Percentiles rank a stretch among this genome's conserved stretches.
These are phyloP conservation scores for Tricholoma flavovirens DNA, from an alignment of 768 basidiomycete species.

Conservation along the genomic window DNA sequence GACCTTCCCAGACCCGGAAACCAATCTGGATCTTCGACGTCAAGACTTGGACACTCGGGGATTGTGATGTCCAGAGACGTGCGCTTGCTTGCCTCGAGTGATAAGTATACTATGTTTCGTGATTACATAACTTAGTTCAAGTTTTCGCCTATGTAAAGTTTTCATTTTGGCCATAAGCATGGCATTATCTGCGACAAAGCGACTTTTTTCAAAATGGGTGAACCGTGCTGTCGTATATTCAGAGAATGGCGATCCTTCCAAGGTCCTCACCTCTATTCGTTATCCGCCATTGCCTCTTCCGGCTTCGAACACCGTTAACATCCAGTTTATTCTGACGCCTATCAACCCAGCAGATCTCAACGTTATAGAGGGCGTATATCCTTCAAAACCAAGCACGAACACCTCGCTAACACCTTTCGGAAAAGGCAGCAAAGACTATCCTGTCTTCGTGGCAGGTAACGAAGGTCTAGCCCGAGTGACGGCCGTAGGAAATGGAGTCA, in stretches of 20 bases:
- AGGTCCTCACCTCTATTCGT: slow-evolving; percentile 51
- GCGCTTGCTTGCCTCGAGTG: background rate
- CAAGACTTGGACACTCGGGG: slow-evolving; percentile 2
- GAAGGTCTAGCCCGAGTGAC: slow-evolving; percentile 69
- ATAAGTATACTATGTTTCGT: no score
- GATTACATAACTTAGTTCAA: no score
- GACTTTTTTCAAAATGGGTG: slow-evolving; percentile 13
- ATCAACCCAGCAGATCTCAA: slow-evolving; percentile 83
- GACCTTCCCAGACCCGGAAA: slow-evolving; percentile 4
- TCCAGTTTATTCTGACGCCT: slow-evolving; percentile 65
- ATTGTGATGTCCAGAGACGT: background rate
- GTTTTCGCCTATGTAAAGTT: no score
- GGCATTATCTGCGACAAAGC: slow-evolving; percentile 15
- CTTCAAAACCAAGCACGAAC: slow-evolving; percentile 45
- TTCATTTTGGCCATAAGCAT: slow-evolving; percentile 7
- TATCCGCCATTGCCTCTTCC: slow-evolving; percentile 52
- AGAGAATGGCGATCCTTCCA: slow-evolving; percentile 51
- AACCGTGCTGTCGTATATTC: slow-evolving; percentile 67
- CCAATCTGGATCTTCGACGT: slow-evolving; percentile 15
- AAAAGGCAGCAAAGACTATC: slow-evolving; percentile 24
- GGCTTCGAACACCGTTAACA: slow-evolving; percentile 49
- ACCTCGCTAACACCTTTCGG: slow-evolving; percentile 30
- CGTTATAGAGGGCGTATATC: slow-evolving; percentile 80
- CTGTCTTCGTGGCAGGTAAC: slow-evolving; percentile 65
- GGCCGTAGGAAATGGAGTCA: slow-evolving; percentile 52